phyloP scores from a whole-genome alignment of 2,329 filamentous ascomycete species.

The Colletotrichum scovillei region DNA sequence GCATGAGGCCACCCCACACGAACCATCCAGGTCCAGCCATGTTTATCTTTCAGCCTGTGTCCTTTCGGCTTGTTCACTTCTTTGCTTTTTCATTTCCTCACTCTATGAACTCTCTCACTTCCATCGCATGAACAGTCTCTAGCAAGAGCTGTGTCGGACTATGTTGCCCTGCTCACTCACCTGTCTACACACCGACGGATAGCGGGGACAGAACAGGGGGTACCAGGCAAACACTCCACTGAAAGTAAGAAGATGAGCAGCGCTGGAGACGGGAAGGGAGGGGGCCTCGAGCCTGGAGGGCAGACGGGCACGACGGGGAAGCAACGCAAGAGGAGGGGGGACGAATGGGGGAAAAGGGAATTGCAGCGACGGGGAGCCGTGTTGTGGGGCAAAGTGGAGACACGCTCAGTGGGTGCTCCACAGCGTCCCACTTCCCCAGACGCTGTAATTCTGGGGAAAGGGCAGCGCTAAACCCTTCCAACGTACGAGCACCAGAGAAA shows the following conservation, averaged over 20 bases:
- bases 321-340: background rate
- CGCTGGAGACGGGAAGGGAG: background rate
- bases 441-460: constrained; percentile 36
- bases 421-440: constrained; percentile 36
- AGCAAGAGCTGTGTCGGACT: background rate
- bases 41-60: background rate
- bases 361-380: background rate
- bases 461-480: constrained; percentile 25
- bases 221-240: background rate
- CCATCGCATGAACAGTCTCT: background rate
- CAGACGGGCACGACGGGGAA: background rate
- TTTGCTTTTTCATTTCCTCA: background rate
- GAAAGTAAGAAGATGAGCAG: background rate
- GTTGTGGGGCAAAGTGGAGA: constrained; percentile 24
- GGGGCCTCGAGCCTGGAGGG: no score
- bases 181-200: background rate
- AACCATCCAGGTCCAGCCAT: constrained; percentile 16
- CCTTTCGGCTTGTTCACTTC: background rate
- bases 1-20: constrained; percentile 19
- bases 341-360: background rate
- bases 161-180: background rate
- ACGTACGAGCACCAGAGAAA: background rate
- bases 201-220: background rate
- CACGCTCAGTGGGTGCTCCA: background rate
- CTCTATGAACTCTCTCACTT: background rate